phyloP scores from a whole-genome alignment of 495 filamentous ascomycete genomes.

The Hyaloscypha finlandica region DNA sequence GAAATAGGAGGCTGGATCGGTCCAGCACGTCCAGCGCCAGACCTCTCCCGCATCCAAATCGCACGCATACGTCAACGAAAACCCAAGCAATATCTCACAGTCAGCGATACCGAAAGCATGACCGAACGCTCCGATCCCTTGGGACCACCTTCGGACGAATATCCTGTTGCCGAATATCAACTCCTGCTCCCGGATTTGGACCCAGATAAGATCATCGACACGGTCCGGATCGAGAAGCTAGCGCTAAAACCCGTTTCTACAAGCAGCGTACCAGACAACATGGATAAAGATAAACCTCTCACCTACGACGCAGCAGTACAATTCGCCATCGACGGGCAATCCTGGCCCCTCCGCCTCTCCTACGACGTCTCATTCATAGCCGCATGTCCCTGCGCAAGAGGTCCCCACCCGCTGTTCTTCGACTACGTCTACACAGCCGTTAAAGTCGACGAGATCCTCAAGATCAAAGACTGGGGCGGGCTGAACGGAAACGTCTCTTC shows the following conservation, averaged over 20 bases:
- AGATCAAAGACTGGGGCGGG: constrained; percentile 61
- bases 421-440: constrained; percentile 61
- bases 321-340: constrained; percentile 66
- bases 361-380: constrained; percentile 68
- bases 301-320: constrained; percentile 64
- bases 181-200: constrained; percentile 52
- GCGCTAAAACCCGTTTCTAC: constrained; percentile 44
- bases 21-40: constrained; percentile 60
- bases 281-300: constrained; percentile 37
- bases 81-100: constrained; percentile 47
- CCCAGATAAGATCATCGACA: constrained; percentile 49
- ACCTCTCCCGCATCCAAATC: constrained; percentile 63
- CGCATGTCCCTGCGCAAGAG: constrained; percentile 67
- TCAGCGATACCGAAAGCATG: constrained; percentile 60
- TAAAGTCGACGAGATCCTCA: constrained; percentile 59
- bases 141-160: constrained; percentile 56
- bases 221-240: constrained; percentile 65
- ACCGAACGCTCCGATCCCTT: constrained; percentile 63
- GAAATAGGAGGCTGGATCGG: constrained; percentile 71
- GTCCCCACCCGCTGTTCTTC: constrained; percentile 69
- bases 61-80: constrained; percentile 57
- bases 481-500: constrained; percentile 24
- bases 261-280: constrained; percentile 24
- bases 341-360: constrained; percentile 60
- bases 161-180: constrained; percentile 63